Percentiles rank a stretch among this genome's conserved stretches.
phyloP scores from a whole-genome alignment of 2,329 filamentous ascomycete genomes.

The Botrytis paeoniae region DNA sequence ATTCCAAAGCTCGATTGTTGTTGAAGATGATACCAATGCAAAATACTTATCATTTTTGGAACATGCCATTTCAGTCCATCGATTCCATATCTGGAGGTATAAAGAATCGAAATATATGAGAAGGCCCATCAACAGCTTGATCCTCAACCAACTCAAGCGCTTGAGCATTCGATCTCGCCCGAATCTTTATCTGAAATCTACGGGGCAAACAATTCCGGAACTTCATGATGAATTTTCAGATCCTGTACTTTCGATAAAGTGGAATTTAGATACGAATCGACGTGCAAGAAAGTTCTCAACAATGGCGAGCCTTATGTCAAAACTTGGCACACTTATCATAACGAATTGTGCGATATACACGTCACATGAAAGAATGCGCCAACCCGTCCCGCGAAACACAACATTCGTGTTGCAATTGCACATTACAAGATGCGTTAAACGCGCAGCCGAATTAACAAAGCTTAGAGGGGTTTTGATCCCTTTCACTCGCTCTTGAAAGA shows the following conservation, averaged over 20 bases:
- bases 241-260: too few species aligned
- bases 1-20: too few species aligned
- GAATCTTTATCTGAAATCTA: not conserved
- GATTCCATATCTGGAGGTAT: too few species aligned
- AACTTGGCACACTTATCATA: not conserved
- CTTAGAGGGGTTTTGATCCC: too few species aligned
- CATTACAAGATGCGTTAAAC: not conserved
- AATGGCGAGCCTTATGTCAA: not conserved
- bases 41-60: too few species aligned
- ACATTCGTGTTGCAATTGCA: not conserved
- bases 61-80: too few species aligned
- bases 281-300: not conserved
- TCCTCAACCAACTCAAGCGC: not conserved
- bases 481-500: too few species aligned
- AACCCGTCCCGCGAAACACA: not conserved
- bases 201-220: not conserved
- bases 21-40: too few species aligned
- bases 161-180: not conserved
- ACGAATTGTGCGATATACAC: not conserved
- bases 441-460: not conserved
- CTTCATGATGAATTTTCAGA: not conserved
- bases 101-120: not conserved
- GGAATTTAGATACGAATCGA: not conserved
- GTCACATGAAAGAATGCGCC: not conserved
- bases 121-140: not conserved